Conservation (phyloP, 768 basidiomycete genomes). For the Obba rivulosa region DNA sequence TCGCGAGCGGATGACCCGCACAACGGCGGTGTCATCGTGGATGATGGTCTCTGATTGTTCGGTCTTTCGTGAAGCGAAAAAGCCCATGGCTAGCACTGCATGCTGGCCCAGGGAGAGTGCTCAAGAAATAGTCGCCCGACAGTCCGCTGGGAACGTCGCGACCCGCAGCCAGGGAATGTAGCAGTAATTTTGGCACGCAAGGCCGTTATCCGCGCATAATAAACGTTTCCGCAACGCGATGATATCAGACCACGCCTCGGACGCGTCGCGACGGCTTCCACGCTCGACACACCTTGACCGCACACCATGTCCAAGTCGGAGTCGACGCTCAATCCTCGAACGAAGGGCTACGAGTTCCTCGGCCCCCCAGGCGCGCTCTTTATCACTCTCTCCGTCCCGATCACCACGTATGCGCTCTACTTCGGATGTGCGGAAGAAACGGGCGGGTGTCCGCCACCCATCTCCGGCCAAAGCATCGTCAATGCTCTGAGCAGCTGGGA, state of each 20-base stretch:
- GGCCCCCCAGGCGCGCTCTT: constrained; percentile 75
- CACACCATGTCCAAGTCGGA: constrained; percentile 13
- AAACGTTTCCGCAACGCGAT: no score
- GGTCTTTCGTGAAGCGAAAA: constrained; percentile 34
- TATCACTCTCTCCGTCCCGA: constrained; percentile 66
- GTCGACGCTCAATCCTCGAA: constrained; percentile 50
- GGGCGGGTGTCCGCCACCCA: constrained; percentile 63
- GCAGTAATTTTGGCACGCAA: no score
- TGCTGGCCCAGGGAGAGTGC: constrained; percentile 10
- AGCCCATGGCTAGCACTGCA: constrained; percentile 35
- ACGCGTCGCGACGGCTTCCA: constrained; percentile 3
- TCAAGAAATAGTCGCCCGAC: no score
- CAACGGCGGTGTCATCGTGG: constrained; percentile 17
- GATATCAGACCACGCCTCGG: no score
- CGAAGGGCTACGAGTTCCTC: constrained; percentile 74
- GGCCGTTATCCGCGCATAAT: no score
- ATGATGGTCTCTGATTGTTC: constrained; percentile 18
- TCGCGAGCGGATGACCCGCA: constrained; percentile 31
- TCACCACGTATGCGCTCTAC: constrained; percentile 67
- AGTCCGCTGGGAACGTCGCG: no score
- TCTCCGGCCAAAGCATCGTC: constrained; percentile 33
- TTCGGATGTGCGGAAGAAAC: constrained; percentile 70
- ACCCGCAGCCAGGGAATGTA: no score
- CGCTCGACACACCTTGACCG: neutral
- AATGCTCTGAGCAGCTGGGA: constrained; percentile 39